These are phyloP conservation scores for Chrysoporthe cubensis DNA, from an alignment of 2,329 filamentous ascomycete genomes.

Conservation along the genomic window DNA sequence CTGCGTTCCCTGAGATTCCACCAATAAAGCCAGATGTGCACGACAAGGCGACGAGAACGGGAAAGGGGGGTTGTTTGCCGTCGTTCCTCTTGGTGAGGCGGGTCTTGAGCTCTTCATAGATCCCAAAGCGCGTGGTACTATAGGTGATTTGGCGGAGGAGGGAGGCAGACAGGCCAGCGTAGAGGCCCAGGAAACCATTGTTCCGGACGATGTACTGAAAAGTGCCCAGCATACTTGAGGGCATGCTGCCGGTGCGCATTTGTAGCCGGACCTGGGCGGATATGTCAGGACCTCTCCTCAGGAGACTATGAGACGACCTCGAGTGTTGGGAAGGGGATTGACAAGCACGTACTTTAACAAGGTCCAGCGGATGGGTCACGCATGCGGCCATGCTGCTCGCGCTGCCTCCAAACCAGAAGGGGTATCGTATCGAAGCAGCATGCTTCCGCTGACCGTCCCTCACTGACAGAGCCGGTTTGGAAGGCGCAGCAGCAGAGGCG, in stretches of 20 bases:
- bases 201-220: constrained; percentile 78
- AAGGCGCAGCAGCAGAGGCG: constrained; percentile 32
- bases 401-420: constrained; percentile 96
- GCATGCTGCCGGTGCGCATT: constrained; percentile 75
- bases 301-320: neutral
- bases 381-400: constrained; percentile 89
- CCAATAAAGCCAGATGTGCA: constrained; percentile 84
- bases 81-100: constrained; percentile 53
- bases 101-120: constrained; percentile 92
- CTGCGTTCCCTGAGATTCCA: constrained; percentile 89
- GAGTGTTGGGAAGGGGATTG: neutral
- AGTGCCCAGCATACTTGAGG: constrained; percentile 82
- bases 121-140: constrained; percentile 92
- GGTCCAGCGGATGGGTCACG: constrained; percentile 91
- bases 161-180: constrained; percentile 89
- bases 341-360: constrained; percentile 43
- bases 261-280: constrained; percentile 76
- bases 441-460: constrained; percentile 43
- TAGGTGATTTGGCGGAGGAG: constrained; percentile 94
- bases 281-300: neutral
- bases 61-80: constrained; percentile 65
- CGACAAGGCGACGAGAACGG: constrained; percentile 81
- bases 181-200: constrained; percentile 80
- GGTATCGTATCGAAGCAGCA: constrained; percentile 59
- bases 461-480: constrained; percentile 24